Evolutionary conservation across 345 rosid genomes (phyloP).

Genomic region (Populus tremula): DNA sequence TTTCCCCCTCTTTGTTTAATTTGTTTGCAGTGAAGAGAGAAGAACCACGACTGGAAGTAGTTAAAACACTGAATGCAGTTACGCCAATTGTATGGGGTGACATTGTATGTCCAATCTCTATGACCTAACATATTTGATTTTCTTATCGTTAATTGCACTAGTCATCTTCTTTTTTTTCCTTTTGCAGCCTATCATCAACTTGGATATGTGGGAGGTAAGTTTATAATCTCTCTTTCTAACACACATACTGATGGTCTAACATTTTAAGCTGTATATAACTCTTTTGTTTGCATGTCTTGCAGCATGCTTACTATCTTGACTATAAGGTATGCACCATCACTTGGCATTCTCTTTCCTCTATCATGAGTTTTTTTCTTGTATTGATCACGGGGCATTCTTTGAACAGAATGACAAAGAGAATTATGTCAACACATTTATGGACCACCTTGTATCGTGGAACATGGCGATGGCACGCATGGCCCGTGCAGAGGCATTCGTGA

Average conservation of each 20-base stretch:
- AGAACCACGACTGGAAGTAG: constrained; percentile 66
- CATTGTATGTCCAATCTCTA: constrained; percentile 51
- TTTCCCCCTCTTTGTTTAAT: too few relatives aligned
- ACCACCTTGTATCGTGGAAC: constrained; percentile 89
- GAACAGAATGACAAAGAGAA: constrained; percentile 68
- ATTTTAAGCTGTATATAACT: neutral
- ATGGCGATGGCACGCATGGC: constrained; percentile 67
- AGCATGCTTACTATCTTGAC: constrained; percentile 95
- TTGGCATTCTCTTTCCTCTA: neutral
- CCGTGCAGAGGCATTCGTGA: constrained; percentile 87
- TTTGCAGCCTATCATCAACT: constrained; percentile 80
- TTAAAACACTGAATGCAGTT: constrained; percentile 70
- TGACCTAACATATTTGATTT: neutral
- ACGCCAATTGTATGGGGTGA: constrained; percentile 83
- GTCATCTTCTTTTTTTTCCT: constrained; percentile 32
- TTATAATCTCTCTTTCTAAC: constrained; percentile 2
- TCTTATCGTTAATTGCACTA: constrained; percentile 7
- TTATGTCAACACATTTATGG: constrained; percentile 64
- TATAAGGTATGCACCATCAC: constrained; percentile 54
- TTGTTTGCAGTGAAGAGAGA: constrained; percentile 66
- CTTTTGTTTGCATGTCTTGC: constrained; percentile 26
- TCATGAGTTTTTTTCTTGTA: neutral
- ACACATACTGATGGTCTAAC: neutral
- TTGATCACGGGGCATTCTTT: neutral
- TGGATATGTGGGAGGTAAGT: constrained; percentile 95